Base-by-base conservation (phyloP, 129 eudicot species). In the Gnaphalium uliginosum region DNA sequence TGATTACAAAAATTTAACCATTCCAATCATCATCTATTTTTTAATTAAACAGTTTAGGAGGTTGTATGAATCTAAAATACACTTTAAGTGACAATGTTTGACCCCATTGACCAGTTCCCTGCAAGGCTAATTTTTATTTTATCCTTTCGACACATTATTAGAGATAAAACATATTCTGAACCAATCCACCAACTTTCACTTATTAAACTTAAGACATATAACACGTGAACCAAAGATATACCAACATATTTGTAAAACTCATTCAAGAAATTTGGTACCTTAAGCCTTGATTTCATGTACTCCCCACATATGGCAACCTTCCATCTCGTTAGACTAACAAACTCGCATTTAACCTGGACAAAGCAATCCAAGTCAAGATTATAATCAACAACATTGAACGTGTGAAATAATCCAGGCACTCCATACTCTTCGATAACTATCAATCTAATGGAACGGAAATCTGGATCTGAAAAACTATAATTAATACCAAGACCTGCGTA, bases 231-330 rank as follows among this genome's bases (percentile, higher is more conserved):
- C 46, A 66, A 33, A n/a, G 29, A 66, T 48, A 62, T 39, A 72
- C 63, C 57, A 30, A 62, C 65, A 71, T 48, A 63, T 4, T 53
- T 6, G 54, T 51, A 23, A 24, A 35, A 33, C 58, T 24, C 50
- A 21, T 57, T 64, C 2, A n/a, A 11, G 29, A 64, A 56, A 66
- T 75, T 29, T 37, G 14, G 51, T 83, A 95, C 99, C 97, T 89
- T 88, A 51, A 91, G 84, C 74, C 90, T 85, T 60, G 96, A 89
- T 81, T 87, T 95, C 97, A 89, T 89, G 69, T 78, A 95, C 85
- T 95, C 99, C 79, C 99, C 99, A 29, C 97, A 95, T 74, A 95
- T 89, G 68, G 99, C 97, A 72, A 91, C 84, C 85, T 83, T 95
- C 97, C 99, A 95, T 84, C 77, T 87, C 19, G 96, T 89, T 61